Evolutionary conservation across 495 filamentous ascomycete genomes (phyloP), one percentile per base, ranked within the genome.

Genomic region (Daldinia grandis): DNA sequence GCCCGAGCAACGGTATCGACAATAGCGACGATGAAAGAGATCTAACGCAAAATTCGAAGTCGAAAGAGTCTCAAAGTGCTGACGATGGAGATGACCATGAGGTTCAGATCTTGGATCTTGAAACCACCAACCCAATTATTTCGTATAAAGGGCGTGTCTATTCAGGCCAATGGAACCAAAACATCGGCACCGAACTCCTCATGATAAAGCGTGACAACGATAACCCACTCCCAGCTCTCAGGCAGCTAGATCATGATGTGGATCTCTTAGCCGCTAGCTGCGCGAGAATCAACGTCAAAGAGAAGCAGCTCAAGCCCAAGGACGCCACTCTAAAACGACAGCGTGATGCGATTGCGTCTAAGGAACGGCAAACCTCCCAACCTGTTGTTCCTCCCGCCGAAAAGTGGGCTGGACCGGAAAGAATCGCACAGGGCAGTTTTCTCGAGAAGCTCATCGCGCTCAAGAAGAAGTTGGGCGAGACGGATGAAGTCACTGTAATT

Each of bases 41-140:
- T n/a, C 68, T 75, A 17, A 63, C 66, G 8, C 58, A 59, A 7
- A 64, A 69, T n/a, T 42, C 68, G 25, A 56, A 69, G 21, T 21
- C 53, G 1, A 47, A 17, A 5, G 64, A 57, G 1, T 50, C 62
- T 14, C 60, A 63, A 12, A 28, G 40, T 6, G 17, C 10, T 2
- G 62, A 71, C 5, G 51, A 64, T 0, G 71, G 42, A 7, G 62
- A 78, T 51, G 75, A 78, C 73, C 82, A 69, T 68, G 79, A 79
- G 19, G 88, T 97, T n/a, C 92, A 97, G 69, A 88, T 97, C 50
- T 83, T 93, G 15, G 93, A 91, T 47, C 85, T 97, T 4, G 91
- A 96, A 76, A 89, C 88, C 0, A 49, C 75, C 0, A 82, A 91
- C 66, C 94, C 94, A 0, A 78, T 96, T 31, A 81, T 95, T 51